Conservation (phyloP, 495 filamentous ascomycete genomes). For the Talaromyces liani region DNA sequence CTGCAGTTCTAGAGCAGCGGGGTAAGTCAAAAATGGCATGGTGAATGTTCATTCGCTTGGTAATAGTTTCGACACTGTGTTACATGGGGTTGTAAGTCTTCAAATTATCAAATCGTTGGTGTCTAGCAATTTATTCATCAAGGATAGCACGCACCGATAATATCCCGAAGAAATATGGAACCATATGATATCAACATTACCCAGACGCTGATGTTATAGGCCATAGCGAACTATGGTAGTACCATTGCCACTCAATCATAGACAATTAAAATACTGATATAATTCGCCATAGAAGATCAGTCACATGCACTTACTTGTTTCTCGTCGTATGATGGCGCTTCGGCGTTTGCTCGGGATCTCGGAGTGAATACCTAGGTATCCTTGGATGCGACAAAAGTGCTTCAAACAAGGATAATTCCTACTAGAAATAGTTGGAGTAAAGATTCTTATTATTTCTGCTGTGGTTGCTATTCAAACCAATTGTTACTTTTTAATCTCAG, state of each 20-base stretch:
- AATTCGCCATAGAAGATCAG: not conserved
- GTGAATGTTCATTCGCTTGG: not conserved
- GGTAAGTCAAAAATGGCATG: constrained; percentile 3
- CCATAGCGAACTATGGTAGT: not conserved
- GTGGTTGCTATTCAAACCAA: too few relatives aligned
- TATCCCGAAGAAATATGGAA: not conserved
- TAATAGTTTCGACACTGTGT: not conserved
- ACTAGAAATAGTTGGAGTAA: too few relatives aligned
- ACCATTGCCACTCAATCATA: not conserved
- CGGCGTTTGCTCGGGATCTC: not conserved
- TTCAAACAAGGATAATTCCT: too few relatives aligned
- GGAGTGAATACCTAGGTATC: not conserved
- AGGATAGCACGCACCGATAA: not conserved
- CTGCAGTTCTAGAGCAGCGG: not conserved
- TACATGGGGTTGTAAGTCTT: too few relatives aligned
- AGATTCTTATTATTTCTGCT: too few relatives aligned
- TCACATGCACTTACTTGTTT: not conserved
- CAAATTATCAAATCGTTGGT: not conserved
- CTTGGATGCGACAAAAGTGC: too few relatives aligned
- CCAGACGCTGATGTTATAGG: not conserved
- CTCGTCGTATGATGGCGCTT: not conserved
- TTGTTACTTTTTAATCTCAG: too few relatives aligned
- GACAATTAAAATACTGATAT: not conserved
- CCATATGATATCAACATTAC: not conserved
- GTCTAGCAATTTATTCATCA: not conserved